phyloP scores from a whole-genome alignment of 495 filamentous ascomycete genomes.

The Staphylotrichum tortipilum region DNA sequence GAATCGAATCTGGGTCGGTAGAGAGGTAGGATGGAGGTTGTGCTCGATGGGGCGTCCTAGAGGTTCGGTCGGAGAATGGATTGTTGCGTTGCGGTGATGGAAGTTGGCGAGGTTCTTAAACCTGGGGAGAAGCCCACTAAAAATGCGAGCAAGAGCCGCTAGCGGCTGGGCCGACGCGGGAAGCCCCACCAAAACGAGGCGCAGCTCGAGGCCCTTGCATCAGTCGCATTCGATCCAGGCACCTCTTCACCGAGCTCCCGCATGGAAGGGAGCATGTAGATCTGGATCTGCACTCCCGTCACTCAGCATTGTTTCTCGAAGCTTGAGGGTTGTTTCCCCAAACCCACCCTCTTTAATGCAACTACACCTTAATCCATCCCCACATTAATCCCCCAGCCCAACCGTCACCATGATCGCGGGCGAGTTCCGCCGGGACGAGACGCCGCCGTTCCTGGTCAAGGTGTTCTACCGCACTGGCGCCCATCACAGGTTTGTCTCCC shows the following conservation, averaged over 20 bases:
- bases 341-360: too few relatives aligned
- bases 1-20: too few relatives aligned
- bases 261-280: too few relatives aligned
- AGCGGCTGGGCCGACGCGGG: neutral
- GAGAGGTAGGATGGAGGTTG: too few relatives aligned
- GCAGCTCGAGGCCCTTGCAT: too few relatives aligned
- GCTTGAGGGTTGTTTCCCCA: too few relatives aligned
- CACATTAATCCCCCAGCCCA: neutral
- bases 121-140: neutral
- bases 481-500: conserved; percentile 55
- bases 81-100: too few relatives aligned
- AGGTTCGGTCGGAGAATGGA: neutral
- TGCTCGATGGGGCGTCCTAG: neutral
- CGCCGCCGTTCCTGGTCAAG: conserved; percentile 75
- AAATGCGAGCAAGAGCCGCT: neutral
- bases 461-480: conserved; percentile 72
- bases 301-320: too few relatives aligned
- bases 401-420: neutral
- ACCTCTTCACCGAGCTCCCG: too few relatives aligned
- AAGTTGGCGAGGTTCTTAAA: conserved; percentile 5
- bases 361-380: too few relatives aligned
- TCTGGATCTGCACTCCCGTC: neutral
- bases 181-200: neutral
- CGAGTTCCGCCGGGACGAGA: neutral
- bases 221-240: too few relatives aligned